Base-by-base conservation (phyloP, 768 basidiomycete species). In the Calocybe gangraenosa region DNA sequence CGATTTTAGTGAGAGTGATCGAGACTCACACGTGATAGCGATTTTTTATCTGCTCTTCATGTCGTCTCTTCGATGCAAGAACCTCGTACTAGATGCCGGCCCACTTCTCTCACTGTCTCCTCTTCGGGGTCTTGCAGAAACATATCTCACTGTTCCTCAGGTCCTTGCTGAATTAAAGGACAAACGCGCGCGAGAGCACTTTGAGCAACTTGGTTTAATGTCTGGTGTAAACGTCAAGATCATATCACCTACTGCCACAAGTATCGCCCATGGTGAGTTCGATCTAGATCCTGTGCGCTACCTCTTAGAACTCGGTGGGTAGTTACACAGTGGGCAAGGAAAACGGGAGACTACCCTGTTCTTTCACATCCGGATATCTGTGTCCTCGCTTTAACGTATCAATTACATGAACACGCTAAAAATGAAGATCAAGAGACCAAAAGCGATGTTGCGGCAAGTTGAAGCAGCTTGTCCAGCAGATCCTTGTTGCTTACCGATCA, bases 81-180 rank as follows among this genome's bases (percentile, higher is more conserved):
- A 79, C 50, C 78, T 98, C 11, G 84, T 98, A 6, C 82, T 98
- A 39, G 95, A 98, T 76, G 87, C 95, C 0, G 93, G 92, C 1
- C 94, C 95, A 2, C 71, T 97, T 0, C 81, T 98, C 3, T 91
- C 92, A 2, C 71, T 95, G 2, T 85, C 87, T 0, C 92, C 94
- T 0, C 76, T 98, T 7, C 76, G 91, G n/a, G 92, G 92, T 9
- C 68, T 98, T 20, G 91, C 96, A 15, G 75, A 85, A 52, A 79
- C 79, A 25, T 98, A 87, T 62, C 67, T 89, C 48, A 95, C 93
- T 5, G 87, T 90, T 1, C 93, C 92, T 0, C 87, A 92, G 55
- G 94, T 98, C 7, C 69, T 98, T 22, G 75, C 81, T 3, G 96
- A 99, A 64, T 68, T 99, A 53, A 85, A 89, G 63, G 95, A 97